These are phyloP conservation scores for Leccinum imitatum DNA, from an alignment of 768 basidiomycete genomes.

Conservation along the genomic window DNA sequence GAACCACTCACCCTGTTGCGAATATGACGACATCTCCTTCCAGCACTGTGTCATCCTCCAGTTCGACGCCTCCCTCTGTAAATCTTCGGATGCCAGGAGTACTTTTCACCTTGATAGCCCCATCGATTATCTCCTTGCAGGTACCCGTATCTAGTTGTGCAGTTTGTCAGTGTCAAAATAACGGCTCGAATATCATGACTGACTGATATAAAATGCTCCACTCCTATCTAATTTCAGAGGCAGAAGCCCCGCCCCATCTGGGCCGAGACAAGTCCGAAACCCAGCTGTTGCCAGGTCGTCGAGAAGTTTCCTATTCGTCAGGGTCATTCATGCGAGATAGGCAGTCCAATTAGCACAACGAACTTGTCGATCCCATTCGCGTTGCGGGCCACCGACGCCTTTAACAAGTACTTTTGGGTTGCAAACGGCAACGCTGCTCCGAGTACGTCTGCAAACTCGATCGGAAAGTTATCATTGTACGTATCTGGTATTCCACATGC, in stretches of 20 bases:
- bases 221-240: conserved; percentile 31
- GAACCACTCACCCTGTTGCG: conserved; percentile 32
- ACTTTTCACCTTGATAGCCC: conserved; percentile 51
- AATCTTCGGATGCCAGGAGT: conserved; percentile 31
- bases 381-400: background rate
- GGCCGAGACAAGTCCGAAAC: conserved; percentile 39
- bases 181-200: conserved; percentile 1
- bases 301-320: conserved; percentile 35
- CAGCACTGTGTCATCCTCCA: conserved; percentile 28
- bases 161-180: background rate
- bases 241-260: conserved; percentile 37
- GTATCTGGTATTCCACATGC: conserved; percentile 13
- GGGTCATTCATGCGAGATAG: background rate
- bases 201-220: conserved; percentile 43
- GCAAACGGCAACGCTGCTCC: conserved; percentile 22
- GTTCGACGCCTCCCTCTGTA: conserved; percentile 27
- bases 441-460: conserved; percentile 28
- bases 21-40: conserved; percentile 34
- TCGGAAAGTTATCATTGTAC: conserved; percentile 27
- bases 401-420: conserved; percentile 17
- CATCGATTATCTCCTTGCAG: conserved; percentile 44
- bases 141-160: conserved; percentile 36
- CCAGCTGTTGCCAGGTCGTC: conserved; percentile 37
- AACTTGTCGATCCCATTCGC: conserved; percentile 28
- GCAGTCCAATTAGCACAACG: background rate